Evolutionary conservation across 495 filamentous ascomycete species (phyloP), one percentile per base, ranked within the genome.

Genomic region (Penicillium goetzii): DNA sequence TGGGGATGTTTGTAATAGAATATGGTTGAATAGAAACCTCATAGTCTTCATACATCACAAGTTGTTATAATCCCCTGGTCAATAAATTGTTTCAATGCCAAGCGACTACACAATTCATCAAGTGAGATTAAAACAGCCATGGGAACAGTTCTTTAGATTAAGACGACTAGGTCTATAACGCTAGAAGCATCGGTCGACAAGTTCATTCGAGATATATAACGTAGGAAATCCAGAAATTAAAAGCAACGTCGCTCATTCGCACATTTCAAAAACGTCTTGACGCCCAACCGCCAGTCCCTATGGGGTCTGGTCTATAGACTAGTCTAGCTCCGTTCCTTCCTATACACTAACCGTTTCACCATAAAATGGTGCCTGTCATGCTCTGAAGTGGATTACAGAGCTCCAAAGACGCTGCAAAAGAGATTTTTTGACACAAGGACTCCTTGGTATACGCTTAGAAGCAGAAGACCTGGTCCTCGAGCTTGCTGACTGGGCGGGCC

Each of bases 381-480:
- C 40, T 38, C 26, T 26, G 33, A 3, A 34, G 30, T 23, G 30
- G 4, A 11, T 5, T 10, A 36, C 30, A 28, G 47, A 28, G 52
- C 52, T 21, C 17, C 28, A 33, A 49, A 30, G 28, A n/a, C 14
- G 30, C 23, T 30, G 15, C n/a, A 51, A 34, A 38, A 11, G 28
- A 12, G 55, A 49, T 14, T 45, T 62, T 55, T 56, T 49, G 14
- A n/a, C 49, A 17, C 9, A 51, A 40, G 23, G 30, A 21, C 40
- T 33, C 25, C 47, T n/a, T 21, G 40, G 21, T 23, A 43, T 47
- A 45, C 45, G 34, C 67, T 81, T 92, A 97, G 83, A 99, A 97
- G 76, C 92, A 94, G 84, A 99, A 99, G 68, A 99, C 92, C 78
- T 97, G 94, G 76, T 99, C 94, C 74, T 92, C 90, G 50, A 97